Conservation (phyloP, 1,284 basidiomycete genomes). For the Puccinia hordei region DNA sequence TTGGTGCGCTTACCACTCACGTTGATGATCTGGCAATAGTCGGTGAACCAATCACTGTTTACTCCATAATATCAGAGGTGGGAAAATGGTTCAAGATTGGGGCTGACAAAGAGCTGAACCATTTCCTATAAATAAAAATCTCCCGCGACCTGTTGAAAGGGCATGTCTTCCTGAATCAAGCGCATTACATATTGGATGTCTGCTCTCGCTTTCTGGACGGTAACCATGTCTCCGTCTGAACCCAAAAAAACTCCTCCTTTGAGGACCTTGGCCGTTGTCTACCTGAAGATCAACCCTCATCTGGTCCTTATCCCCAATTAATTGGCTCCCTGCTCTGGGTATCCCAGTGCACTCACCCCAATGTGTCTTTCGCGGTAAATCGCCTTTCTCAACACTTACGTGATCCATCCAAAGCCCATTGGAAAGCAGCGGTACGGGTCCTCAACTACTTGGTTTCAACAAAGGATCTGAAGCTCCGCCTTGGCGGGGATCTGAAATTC, state of each 20-base stretch:
- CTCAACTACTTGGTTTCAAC: conserved; percentile 2
- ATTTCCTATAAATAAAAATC: conserved; percentile 14
- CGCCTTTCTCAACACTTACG: background rate
- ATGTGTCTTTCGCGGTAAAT: background rate
- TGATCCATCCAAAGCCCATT: background rate
- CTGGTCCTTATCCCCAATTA: background rate
- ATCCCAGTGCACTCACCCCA: conserved; percentile 7
- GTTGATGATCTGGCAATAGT: conserved; percentile 9
- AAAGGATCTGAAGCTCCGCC: background rate
- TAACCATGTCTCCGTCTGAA: background rate
- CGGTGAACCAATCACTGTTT: background rate
- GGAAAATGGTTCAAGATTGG: too few species aligned
- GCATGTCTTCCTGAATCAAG: background rate
- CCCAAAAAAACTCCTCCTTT: background rate
- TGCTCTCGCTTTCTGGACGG: background rate
- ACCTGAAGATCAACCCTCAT: background rate
- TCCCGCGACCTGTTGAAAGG: background rate
- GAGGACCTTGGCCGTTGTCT: background rate
- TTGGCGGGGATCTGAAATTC: background rate
- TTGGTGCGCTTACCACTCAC: conserved; percentile 12
- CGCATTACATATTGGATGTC: background rate
- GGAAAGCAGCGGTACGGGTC: background rate
- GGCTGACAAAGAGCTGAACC: background rate
- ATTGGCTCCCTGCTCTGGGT: background rate
- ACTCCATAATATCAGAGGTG: background rate